Evolutionary conservation across 2,329 filamentous ascomycete genomes (phyloP).

Genomic region (Cladosporium sp.): DNA sequence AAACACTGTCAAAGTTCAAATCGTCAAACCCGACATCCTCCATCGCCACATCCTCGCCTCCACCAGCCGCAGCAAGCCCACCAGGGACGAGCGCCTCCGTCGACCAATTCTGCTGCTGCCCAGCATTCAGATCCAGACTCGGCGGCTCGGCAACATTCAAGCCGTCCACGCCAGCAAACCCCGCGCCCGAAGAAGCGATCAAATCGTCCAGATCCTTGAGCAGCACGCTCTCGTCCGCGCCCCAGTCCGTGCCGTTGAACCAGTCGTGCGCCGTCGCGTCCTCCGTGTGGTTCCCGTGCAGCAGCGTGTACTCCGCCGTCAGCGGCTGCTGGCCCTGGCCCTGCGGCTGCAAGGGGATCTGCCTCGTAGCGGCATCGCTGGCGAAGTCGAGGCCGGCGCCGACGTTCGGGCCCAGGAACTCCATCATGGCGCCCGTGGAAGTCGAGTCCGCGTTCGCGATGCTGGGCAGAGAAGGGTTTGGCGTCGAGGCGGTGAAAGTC

Average conservation of each 20-base stretch:
- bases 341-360: constrained; percentile 11
- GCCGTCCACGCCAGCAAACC: background rate
- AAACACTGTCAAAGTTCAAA: constrained; percentile 20
- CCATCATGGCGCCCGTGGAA: constrained; percentile 27
- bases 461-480: constrained; percentile 9
- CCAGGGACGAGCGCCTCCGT: background rate
- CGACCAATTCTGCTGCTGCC: background rate
- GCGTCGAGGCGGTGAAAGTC: constrained; percentile 13
- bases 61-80: background rate
- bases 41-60: constrained; percentile 7
- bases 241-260: constrained; percentile 8
- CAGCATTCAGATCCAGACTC: background rate
- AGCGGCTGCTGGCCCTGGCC: background rate
- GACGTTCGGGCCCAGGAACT: constrained; percentile 22
- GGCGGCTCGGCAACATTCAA: background rate
- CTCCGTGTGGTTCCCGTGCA: background rate
- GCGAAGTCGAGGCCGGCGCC: constrained; percentile 22
- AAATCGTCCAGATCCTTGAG: constrained; percentile 19
- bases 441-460: constrained; percentile 13
- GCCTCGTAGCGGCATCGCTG: constrained; percentile 18
- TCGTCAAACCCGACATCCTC: constrained; percentile 20
- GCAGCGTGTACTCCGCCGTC: background rate
- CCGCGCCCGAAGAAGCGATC: constrained; percentile 14
- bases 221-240: constrained; percentile 13
- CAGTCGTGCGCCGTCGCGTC: constrained; percentile 2